Base-by-base conservation (phyloP, 352 stramenopile genomes). In the Peronosclerospora sorghi region DNA sequence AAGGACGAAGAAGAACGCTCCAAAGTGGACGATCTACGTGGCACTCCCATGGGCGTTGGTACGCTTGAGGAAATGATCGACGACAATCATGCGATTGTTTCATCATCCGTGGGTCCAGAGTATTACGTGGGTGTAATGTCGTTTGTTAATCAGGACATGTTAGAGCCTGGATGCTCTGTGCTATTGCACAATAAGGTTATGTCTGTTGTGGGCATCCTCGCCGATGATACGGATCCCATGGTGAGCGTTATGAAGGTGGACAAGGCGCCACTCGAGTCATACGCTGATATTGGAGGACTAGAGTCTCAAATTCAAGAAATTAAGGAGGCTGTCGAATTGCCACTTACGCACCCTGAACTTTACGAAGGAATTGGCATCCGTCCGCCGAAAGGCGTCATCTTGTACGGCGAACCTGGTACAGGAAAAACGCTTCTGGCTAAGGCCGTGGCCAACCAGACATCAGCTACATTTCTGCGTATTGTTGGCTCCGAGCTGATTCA, bases 1-100 rank as follows among this genome's bases (percentile, higher is more conserved):
- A 96, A 98, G 45, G 96, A 99, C 73, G 89, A 99, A 64, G 96
- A 98, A 59, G 94, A 99, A 58, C 82, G 95, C 34, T 95, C 96
- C 40, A 99, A 99, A 68, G 86, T 99, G 39, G 97, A 99, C 52
- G 96, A 99, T 49, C 76, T 99, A 34, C 89, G 97, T 20, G 97
- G 97, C 41, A 97, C 86, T 26, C 97, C 97, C 34, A 94, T 99
- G 69, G 87, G 84, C 32, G 95, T 99, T 21, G 96, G 97, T 39
- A 98, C 89, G 27, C 74, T 99, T 7, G 97, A 99, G 63, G 97
- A 99, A 73, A 97, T 99, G 69, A 99, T 99, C 59, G 97, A 99
- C 70, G 97, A 99, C 68, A 99, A 99, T 70, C 96, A 99, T 70
- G 96, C 96, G 19, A 99, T 99, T 62, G 96, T 99, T 21, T 97